Percentiles rank a stretch among this genome's conserved stretches.
Conservation (phyloP, 331 rosid genomes). For the Erythrophleum ivorense region DNA sequence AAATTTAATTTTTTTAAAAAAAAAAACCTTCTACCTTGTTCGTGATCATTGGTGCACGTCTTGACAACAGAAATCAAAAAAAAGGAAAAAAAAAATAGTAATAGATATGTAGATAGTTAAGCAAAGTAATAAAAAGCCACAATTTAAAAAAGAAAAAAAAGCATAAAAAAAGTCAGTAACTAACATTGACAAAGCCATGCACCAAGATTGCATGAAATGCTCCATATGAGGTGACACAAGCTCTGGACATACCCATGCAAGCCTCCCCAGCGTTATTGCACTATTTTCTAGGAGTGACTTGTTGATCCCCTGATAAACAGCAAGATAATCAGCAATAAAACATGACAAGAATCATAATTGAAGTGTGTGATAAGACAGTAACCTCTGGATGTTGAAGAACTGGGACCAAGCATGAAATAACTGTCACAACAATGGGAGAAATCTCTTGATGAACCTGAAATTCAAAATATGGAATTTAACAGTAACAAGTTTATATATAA, state of each 20-base stretch:
- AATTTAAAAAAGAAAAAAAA: neutral
- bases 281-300: slow-evolving; percentile 92
- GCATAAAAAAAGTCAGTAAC: slow-evolving; percentile 22
- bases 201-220: slow-evolving; percentile 97
- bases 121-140: neutral
- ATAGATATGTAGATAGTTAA: neutral
- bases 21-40: neutral
- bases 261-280: slow-evolving; percentile 98
- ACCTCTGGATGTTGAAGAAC: slow-evolving; percentile 93
- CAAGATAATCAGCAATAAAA: slow-evolving; percentile 41
- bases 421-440: slow-evolving; percentile 80
- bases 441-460: slow-evolving; percentile 92
- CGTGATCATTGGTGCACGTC: slow-evolving; percentile 2
- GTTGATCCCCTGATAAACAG: slow-evolving; percentile 70
- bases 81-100: neutral
- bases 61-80: neutral
- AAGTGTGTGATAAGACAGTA: slow-evolving; percentile 36
- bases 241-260: slow-evolving; percentile 99
- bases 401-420: slow-evolving; percentile 85
- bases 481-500: neutral
- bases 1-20: neutral
- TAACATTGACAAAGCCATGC: slow-evolving; percentile 90
- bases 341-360: slow-evolving; percentile 31
- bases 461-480: slow-evolving; percentile 30
- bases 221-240: slow-evolving; percentile 97